These are phyloP conservation scores for Aspergillus alliaceus DNA, from an alignment of 2,329 filamentous ascomycete genomes.

Conservation along the genomic window DNA sequence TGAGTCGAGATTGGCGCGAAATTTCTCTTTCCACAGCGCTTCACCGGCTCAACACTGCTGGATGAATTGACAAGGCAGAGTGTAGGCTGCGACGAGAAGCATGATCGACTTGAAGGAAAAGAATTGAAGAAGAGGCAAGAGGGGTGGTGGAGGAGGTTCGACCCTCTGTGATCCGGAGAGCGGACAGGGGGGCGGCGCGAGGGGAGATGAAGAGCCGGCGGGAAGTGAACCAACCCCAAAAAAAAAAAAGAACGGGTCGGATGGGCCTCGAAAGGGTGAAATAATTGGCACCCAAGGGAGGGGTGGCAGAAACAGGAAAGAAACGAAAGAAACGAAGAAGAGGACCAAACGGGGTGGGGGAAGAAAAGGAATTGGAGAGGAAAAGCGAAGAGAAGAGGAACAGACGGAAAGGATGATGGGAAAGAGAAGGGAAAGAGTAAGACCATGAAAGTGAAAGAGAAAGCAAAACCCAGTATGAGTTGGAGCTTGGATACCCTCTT, in stretches of 20 bases:
- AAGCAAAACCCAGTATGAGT: neutral
- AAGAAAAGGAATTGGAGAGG: neutral
- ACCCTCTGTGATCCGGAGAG: conserved; percentile 16
- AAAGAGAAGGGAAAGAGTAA: neutral
- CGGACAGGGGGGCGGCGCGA: conserved; percentile 26
- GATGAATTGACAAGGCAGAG: conserved; percentile 21
- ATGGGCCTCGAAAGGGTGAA: conserved; percentile 13
- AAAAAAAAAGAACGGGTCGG: conserved; percentile 11
- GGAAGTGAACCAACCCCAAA: conserved; percentile 17
- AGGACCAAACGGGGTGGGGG: conserved; percentile 2
- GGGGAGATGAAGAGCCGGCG: conserved; percentile 18
- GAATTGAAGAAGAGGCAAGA: conserved; percentile 2
- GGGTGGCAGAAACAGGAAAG: conserved; percentile 12
- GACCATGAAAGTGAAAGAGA: neutral
- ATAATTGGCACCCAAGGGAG: conserved; percentile 19
- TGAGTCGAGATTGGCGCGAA: neutral
- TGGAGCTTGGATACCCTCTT: neutral
- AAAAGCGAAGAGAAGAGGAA: neutral
- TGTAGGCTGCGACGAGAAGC: conserved; percentile 18
- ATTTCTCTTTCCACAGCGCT: conserved; percentile 5
- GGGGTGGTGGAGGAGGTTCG: neutral
- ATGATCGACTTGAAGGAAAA: conserved; percentile 23
- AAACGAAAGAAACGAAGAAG: conserved; percentile 1
- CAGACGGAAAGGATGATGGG: neutral
- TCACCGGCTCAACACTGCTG: conserved; percentile 22